Conservation (phyloP, 495 filamentous ascomycete species). For the Ramalina peruviana region DNA sequence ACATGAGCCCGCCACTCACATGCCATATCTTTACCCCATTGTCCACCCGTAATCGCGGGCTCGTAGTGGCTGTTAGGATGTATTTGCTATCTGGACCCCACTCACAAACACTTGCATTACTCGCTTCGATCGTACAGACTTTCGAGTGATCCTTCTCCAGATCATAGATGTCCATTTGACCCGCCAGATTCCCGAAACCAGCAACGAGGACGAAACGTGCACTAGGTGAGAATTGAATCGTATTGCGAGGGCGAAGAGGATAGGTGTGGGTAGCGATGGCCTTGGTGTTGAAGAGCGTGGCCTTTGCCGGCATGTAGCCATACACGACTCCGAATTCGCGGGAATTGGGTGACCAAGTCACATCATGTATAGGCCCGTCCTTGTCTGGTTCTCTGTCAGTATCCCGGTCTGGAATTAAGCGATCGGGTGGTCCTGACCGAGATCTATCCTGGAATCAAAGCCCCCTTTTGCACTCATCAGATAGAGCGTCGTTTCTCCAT, state of each 20-base stretch:
- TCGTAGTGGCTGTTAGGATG: slow-evolving; percentile 93
- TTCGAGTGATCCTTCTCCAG: slow-evolving; percentile 82
- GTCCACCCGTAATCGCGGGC: slow-evolving; percentile 85
- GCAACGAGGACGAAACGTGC: slow-evolving; percentile 87
- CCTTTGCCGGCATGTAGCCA: slow-evolving; percentile 95
- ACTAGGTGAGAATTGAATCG: slow-evolving; percentile 86
- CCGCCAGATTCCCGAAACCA: slow-evolving; percentile 92
- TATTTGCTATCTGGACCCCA: slow-evolving; percentile 94
- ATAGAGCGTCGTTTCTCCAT: slow-evolving; percentile 96
- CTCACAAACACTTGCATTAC: slow-evolving; percentile 85
- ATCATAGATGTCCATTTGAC: slow-evolving; percentile 96
- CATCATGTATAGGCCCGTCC: slow-evolving; percentile 95
- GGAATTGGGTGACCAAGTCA: slow-evolving; percentile 92
- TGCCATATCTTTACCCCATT: slow-evolving; percentile 96
- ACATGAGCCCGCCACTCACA: slow-evolving; percentile 78
- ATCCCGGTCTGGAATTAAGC: background rate
- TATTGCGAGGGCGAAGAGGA: slow-evolving; percentile 78
- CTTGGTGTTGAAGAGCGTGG: slow-evolving; percentile 84
- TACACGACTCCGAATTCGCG: slow-evolving; percentile 96
- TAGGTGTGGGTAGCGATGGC: slow-evolving; percentile 71
- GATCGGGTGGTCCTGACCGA: slow-evolving; percentile 36
- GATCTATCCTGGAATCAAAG: slow-evolving; percentile 79
- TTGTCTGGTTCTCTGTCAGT: slow-evolving; percentile 48
- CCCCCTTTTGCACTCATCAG: slow-evolving; percentile 81
- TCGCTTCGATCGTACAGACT: slow-evolving; percentile 85